Conservation (phyloP, 2,329 filamentous ascomycete species). For the Zymoseptoria crescenta region DNA sequence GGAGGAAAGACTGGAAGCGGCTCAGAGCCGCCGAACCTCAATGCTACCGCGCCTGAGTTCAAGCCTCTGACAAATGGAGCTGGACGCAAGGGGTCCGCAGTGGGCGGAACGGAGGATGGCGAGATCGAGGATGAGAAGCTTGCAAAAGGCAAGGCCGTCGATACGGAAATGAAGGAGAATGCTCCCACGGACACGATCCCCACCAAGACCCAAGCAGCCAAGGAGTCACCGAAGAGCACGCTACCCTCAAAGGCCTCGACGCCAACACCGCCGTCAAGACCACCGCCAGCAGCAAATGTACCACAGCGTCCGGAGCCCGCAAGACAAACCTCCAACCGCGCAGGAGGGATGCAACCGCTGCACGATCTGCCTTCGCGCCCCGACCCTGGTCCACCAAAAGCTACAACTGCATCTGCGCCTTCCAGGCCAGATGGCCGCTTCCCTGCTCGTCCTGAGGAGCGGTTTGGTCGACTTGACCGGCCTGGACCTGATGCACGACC, state of each 20-base stretch:
- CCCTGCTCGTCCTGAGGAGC: conserved; percentile 26
- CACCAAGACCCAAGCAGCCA: not conserved
- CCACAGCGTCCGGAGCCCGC: conserved; percentile 29
- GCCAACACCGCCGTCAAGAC: conserved; percentile 15
- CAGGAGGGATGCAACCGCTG: conserved; percentile 22
- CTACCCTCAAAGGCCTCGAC: conserved; percentile 18
- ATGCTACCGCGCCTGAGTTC: conserved; percentile 56
- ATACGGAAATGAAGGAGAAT: conserved; percentile 19
- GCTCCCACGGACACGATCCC: conserved; percentile 6
- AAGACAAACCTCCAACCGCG: conserved; percentile 23
- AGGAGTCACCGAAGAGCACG: conserved; percentile 1
- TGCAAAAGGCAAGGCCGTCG: conserved; percentile 17
- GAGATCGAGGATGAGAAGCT: conserved; percentile 58
- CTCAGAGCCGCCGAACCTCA: conserved; percentile 35
- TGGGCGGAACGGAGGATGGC: conserved; percentile 53
- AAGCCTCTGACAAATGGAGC: conserved; percentile 47
- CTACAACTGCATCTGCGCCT: conserved; percentile 4
- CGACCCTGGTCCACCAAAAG: conserved; percentile 10
- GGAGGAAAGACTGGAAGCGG: conserved; percentile 19
- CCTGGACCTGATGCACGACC: conserved; percentile 28
- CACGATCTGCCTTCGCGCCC: conserved; percentile 41
- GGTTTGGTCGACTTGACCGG: conserved; percentile 40
- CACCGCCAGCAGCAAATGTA: conserved; percentile 10
- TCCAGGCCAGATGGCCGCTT: conserved; percentile 19
- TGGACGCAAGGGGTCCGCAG: conserved; percentile 27